Base-by-base conservation (phyloP, 2,329 filamentous ascomycete genomes). In the Aspergillus quadricinctus region DNA sequence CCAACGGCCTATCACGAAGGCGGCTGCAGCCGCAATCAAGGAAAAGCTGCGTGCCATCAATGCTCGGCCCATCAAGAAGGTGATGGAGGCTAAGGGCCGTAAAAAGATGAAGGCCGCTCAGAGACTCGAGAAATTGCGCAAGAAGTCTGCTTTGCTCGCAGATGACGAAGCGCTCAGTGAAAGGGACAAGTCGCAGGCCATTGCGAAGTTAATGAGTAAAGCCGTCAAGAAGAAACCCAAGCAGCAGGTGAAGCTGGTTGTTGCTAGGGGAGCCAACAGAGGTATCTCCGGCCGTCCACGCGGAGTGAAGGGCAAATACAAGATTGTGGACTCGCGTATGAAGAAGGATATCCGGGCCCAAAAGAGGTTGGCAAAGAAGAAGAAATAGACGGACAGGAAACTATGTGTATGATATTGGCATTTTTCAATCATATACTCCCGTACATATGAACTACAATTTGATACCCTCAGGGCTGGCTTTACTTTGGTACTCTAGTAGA, bases 11-110 rank as follows among this genome's bases (percentile, higher is more conserved):
- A 93, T 96, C 67, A 92, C 88, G 51, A 94, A 94, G 66, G 91
- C 91, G 35, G 95, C 89, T 0, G 92, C 93, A 0, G 82, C 85
- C 14, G 94, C 94, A 2, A 97, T 99, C 79, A 92, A 94, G 74
- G 93, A 97, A 69, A 99, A 99, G 77, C 72, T 89, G 70, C 88
- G 93, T 31, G 92, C 94, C 0, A 84, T 96, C 66, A 97, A 99
- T 72, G 94, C 93, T 7, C 86, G 94, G 31, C 94, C 94, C 0
- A 97, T 97, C 84, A 99, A 99, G 83, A 99, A 99, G 81, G 94
- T 99, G 31, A 88, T 90, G 65, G 94, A 99, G 77, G 94, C 94
- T 25, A 92, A 95, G 77, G 93, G 92, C 37, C 84, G 94, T 57
- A 99, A 99, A 86, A 97, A 97, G 80, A 88, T 96, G 76, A 95